phyloP scores from a whole-genome alignment of 1,139 yeast genomes.

The Lodderomyces elongisporus region DNA sequence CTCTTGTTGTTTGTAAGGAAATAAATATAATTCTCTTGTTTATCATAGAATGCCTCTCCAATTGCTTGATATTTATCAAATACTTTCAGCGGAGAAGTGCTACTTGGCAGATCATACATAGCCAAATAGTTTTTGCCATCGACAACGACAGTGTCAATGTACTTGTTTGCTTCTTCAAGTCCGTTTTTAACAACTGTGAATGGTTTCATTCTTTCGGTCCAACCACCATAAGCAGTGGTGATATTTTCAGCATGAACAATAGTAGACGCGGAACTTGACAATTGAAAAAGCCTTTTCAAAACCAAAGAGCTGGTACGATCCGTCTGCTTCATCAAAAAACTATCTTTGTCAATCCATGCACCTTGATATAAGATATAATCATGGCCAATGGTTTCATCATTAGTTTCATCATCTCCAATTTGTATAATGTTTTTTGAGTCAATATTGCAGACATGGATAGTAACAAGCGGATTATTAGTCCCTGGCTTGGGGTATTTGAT shows the following conservation, averaged over 20 bases:
- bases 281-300: conserved; percentile 50
- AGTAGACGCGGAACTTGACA: conserved; percentile 4
- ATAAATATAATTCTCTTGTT: conserved; percentile 49
- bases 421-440: conserved; percentile 15
- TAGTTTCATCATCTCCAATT: conserved; percentile 22
- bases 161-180: conserved; percentile 33
- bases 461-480: conserved; percentile 57
- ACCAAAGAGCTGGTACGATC: conserved; percentile 66
- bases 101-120: conserved; percentile 48
- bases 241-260: conserved; percentile 30
- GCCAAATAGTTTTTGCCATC: conserved; percentile 66
- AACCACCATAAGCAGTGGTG: conserved; percentile 45
- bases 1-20: conserved; percentile 53
- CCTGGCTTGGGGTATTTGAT: conserved; percentile 94
- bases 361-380: conserved; percentile 68
- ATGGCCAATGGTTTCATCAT: conserved; percentile 29
- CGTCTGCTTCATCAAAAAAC: conserved; percentile 58
- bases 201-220: conserved; percentile 46
- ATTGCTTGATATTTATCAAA: conserved; percentile 35
- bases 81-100: conserved; percentile 28
- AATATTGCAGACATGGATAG: conserved; percentile 42
- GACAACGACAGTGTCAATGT: conserved; percentile 67
- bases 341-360: conserved; percentile 56
- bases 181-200: conserved; percentile 38
- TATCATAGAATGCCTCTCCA: conserved; percentile 44